Percentiles rank a stretch among this genome's conserved stretches.
Conservation (phyloP, 306 rosid species). For the Castanopsis chinensis region DNA sequence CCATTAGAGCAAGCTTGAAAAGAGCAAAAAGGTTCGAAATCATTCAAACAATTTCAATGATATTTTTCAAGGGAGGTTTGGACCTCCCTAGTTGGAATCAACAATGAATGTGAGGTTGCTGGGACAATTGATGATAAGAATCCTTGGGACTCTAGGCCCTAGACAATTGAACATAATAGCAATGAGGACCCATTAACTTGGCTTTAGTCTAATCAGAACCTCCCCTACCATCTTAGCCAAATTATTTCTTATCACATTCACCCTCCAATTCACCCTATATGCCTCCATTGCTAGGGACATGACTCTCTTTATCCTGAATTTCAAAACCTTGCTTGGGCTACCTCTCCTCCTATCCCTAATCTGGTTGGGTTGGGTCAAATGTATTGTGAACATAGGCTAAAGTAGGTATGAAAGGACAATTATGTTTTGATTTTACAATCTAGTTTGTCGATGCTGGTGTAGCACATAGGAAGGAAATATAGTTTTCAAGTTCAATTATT, state of each 20-base stretch:
- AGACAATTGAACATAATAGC: not conserved
- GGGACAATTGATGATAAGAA: too few relatives aligned
- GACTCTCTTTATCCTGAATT: conserved; percentile 44
- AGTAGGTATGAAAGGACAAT: not conserved
- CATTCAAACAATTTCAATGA: too few relatives aligned
- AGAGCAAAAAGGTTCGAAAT: too few relatives aligned
- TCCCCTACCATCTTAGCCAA: conserved; percentile 1
- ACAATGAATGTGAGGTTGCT: too few relatives aligned
- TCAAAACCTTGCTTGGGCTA: not conserved
- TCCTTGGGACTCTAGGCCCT: not conserved
- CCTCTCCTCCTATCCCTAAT: not conserved
- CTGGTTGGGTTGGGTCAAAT: not conserved
- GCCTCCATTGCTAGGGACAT: conserved; percentile 36
- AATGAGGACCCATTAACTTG: conserved; percentile 29
- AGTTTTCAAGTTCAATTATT: too few relatives aligned
- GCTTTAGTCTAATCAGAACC: conserved; percentile 37
- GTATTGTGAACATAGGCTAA: not conserved
- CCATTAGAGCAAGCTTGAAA: too few relatives aligned
- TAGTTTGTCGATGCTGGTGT: too few relatives aligned
- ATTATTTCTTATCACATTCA: conserved; percentile 9
- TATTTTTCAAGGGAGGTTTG: too few relatives aligned
- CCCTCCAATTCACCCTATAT: not conserved
- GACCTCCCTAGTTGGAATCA: too few relatives aligned
- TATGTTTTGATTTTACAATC: not conserved
- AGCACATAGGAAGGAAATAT: too few relatives aligned